phyloP scores from a whole-genome alignment of 306 rosid species.

The Cicer chorassanicum region DNA sequence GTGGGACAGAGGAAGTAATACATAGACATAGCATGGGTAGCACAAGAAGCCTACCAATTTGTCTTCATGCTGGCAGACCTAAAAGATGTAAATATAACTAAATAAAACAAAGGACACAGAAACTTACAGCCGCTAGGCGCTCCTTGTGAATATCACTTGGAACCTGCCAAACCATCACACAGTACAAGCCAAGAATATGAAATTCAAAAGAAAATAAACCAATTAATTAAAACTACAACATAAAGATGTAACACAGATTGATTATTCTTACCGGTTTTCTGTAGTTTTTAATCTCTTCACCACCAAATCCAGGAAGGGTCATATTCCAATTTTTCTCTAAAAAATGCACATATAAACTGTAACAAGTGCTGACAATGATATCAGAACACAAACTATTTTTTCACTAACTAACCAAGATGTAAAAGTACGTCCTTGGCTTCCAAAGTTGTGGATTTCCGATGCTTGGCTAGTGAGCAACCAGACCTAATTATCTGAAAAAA shows the following conservation, averaged over 20 bases:
- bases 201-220: conserved; percentile 9
- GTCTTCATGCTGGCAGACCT: conserved; percentile 14
- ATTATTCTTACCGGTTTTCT: conserved; percentile 66
- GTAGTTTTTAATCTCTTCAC: conserved; percentile 90
- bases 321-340: conserved; percentile 91
- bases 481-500: conserved; percentile 72
- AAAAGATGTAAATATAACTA: conserved; percentile 10
- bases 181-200: conserved; percentile 39
- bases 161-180: conserved; percentile 59
- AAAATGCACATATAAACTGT: conserved; percentile 38
- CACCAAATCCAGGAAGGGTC: conserved; percentile 89
- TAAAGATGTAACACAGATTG: conserved; percentile 34
- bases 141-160: conserved; percentile 87
- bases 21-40: conserved; percentile 3
- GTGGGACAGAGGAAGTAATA: background rate
- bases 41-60: background rate
- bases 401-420: conserved; percentile 77
- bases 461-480: conserved; percentile 94
- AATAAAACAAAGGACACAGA: conserved; percentile 32
- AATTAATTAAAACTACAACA: conserved; percentile 19
- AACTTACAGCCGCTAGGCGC: conserved; percentile 84
- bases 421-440: conserved; percentile 93
- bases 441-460: conserved; percentile 80
- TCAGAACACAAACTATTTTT: conserved; percentile 6
- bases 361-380: conserved; percentile 13